Evolutionary conservation across 2,329 filamentous ascomycete genomes (phyloP), one percentile per base, ranked within the genome.

Genomic region (Leptographium procerum): DNA sequence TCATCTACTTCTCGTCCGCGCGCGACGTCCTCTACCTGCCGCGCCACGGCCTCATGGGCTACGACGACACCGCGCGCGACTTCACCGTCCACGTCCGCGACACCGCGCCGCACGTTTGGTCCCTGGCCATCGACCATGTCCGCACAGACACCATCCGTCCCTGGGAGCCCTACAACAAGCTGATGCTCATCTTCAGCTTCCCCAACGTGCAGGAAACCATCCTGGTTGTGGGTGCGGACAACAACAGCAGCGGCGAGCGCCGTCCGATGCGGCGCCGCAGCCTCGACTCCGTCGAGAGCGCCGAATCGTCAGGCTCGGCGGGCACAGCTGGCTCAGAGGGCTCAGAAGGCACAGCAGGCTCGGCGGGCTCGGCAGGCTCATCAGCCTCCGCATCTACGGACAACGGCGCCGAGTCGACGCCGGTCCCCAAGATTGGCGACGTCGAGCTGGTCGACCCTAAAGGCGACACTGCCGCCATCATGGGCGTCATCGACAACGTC

Each of bases 161-260:
- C 19, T 78, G 76, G 76, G 76, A 79, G 68, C 73, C 72, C 13
- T 79, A 78, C 67, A 77, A 76, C 67, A 78, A 78, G 66, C 74
- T 75, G 34, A 69, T 70, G 28, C 65, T 78, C 48, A 69, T 78
- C 56, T 67, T 73, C 52, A 71, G 70, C 57, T 77, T 77, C 54
- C 69, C 69, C 2, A 65, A 68, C 29, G 65, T 73, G 33, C 64
- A 69, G 60, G 69, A 74, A 65, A 69, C 72, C 48, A 70, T 70
- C 53, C 57, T 76, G 14, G 69, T 75, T 31, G 62, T 73, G 47
- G 61, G 60, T 29, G 50, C 43, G 33, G 57, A 52, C 36, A 43
- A 10, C 24, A 40, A 60, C 33, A n/a, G n/a, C n/a, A n/a, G n/a
- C n/a, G n/a, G n/a, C n/a, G 60, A 62, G 24, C 54, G 55, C 31